phyloP scores from a whole-genome alignment of 1,284 basidiomycete species.

The Tilletia walkeri region DNA sequence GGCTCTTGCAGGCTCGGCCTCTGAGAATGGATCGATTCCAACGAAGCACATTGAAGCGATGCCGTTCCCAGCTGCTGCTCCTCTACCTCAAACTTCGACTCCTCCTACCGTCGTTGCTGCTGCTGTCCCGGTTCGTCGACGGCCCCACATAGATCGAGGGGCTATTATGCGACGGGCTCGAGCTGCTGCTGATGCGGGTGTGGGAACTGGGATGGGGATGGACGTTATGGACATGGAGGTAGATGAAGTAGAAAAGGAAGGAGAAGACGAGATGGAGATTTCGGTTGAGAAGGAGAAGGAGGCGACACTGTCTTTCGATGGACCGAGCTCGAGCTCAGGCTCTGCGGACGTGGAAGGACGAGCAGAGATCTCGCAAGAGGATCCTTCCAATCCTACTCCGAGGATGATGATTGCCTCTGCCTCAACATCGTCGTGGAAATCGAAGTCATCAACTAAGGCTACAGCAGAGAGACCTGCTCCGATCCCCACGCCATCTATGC shows the following conservation, averaged over 20 bases:
- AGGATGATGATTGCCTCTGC: no score
- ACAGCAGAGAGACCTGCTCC: no score
- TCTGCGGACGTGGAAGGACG: no score
- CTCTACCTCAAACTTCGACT: neutral
- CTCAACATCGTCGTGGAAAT: no score
- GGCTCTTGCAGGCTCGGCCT: neutral
- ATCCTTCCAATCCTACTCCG: no score
- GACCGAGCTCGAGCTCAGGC: no score
- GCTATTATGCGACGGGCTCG: neutral
- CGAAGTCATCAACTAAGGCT: no score
- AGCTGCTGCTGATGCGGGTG: neutral
- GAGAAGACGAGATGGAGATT: neutral
- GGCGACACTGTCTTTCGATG: neutral
- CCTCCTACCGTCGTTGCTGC: neutral
- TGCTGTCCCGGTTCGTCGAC: neutral
- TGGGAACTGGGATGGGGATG: neutral
- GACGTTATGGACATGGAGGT: neutral
- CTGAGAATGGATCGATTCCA: neutral
- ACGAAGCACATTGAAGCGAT: neutral
- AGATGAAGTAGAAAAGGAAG: neutral
- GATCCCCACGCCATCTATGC: no score
- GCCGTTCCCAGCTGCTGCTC: neutral
- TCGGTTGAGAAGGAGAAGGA: neutral
- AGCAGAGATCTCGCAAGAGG: no score
- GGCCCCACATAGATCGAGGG: neutral